Percentiles rank a stretch among this genome's conserved stretches.
These are phyloP conservation scores for Hericium rajendrae DNA, from an alignment of 768 basidiomycete genomes.

Conservation along the genomic window DNA sequence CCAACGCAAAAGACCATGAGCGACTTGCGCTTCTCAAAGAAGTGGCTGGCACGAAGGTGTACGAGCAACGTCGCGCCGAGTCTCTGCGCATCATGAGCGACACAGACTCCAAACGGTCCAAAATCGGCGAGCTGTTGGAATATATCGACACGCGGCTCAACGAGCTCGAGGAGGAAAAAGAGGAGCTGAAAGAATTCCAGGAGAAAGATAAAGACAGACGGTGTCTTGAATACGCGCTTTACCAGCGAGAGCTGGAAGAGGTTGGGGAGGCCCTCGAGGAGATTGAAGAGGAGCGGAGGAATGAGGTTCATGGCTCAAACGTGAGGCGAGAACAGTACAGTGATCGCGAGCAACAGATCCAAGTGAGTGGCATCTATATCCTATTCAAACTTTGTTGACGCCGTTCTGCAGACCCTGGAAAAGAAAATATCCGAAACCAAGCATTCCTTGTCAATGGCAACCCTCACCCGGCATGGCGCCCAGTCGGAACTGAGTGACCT, in stretches of 20 bases:
- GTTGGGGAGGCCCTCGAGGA: slow-evolving; percentile 78
- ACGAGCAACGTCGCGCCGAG: slow-evolving; percentile 88
- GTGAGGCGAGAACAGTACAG: slow-evolving; percentile 74
- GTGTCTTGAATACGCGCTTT: slow-evolving; percentile 90
- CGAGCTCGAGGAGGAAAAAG: slow-evolving; percentile 96
- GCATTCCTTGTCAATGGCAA: slow-evolving; percentile 61
- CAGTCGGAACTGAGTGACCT: slow-evolving; percentile 83
- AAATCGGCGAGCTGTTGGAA: slow-evolving; percentile 82
- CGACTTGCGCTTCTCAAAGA: slow-evolving; percentile 92
- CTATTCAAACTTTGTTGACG: not conserved
- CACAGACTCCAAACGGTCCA: slow-evolving; percentile 85
- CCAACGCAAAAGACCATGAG: slow-evolving; percentile 95
- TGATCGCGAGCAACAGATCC: slow-evolving; percentile 74
- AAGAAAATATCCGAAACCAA: slow-evolving; percentile 59
- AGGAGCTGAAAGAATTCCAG: slow-evolving; percentile 94
- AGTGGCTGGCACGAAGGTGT: slow-evolving; percentile 96
- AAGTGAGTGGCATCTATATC: slow-evolving; percentile 36
- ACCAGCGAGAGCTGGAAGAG: slow-evolving; percentile 85
- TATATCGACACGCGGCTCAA: slow-evolving; percentile 84
- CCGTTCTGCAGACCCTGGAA: slow-evolving; percentile 53
- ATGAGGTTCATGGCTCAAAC: slow-evolving; percentile 81
- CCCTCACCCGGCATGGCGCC: slow-evolving; percentile 61
- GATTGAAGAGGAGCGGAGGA: slow-evolving; percentile 71
- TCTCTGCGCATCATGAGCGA: slow-evolving; percentile 96
- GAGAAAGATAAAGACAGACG: slow-evolving; percentile 91